Evolutionary conservation across 106 monocot species (phyloP).

Genomic region (Dendrobium chrysotoxum): DNA sequence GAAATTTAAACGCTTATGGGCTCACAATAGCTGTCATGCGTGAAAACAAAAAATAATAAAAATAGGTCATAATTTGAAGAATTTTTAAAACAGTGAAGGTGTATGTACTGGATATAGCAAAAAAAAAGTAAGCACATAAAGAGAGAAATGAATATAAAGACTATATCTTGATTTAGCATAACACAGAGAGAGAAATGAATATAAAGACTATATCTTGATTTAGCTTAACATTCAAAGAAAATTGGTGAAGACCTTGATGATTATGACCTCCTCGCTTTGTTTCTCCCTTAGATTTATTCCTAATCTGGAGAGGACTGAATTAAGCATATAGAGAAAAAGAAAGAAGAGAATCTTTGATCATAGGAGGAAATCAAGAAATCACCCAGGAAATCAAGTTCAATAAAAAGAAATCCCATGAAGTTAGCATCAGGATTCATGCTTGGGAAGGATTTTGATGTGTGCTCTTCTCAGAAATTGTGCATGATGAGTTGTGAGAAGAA

Average conservation of each 20-base stretch:
- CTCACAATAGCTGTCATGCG: background rate
- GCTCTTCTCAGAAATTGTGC: too few species aligned
- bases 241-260: background rate
- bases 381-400: background rate
- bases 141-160: background rate
- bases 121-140: too few species aligned
- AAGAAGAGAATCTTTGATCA: background rate
- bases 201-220: background rate
- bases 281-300: background rate
- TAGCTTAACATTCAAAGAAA: background rate
- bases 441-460: too few species aligned
- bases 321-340: background rate
- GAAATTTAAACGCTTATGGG: background rate
- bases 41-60: constrained; percentile 1
- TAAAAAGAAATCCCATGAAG: background rate
- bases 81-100: background rate
- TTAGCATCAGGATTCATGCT: too few species aligned
- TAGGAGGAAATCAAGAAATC: background rate
- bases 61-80: background rate
- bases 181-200: too few species aligned
- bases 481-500: too few species aligned
- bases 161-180: background rate
- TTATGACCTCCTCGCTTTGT: background rate
- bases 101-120: too few species aligned
- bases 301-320: background rate